These are phyloP conservation scores for Coemansia sp. DNA, from an alignment of 192 early-diverging fungal genomes.

Conservation along the genomic window DNA sequence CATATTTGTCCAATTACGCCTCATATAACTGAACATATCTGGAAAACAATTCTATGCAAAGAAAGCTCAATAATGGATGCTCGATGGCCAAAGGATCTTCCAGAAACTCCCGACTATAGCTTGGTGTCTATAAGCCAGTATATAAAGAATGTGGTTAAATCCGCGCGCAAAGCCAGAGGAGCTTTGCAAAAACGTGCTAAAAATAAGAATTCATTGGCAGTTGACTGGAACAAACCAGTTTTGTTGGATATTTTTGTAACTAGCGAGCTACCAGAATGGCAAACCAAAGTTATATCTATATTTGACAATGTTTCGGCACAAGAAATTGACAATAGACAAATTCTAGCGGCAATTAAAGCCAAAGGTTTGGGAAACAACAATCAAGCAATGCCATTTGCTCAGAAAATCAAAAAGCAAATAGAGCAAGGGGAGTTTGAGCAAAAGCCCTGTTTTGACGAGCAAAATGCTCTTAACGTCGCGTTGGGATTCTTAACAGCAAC, in stretches of 20 bases:
- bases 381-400: constrained; percentile 94
- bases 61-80: constrained; percentile 66
- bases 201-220: constrained; percentile 66
- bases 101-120: constrained; percentile 62
- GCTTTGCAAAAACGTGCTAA: constrained; percentile 60
- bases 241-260: constrained; percentile 79
- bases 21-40: constrained; percentile 93
- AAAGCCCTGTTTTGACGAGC: constrained; percentile 76
- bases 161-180: constrained; percentile 77
- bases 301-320: constrained; percentile 56
- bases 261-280: constrained; percentile 88
- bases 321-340: constrained; percentile 72
- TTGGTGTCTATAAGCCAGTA: constrained; percentile 78
- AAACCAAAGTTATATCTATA: constrained; percentile 66
- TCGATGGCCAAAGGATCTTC: constrained; percentile 59
- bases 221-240: constrained; percentile 64
- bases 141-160: constrained; percentile 68
- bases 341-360: constrained; percentile 62
- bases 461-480: constrained; percentile 57
- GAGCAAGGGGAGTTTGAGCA: constrained; percentile 73
- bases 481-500: constrained; percentile 57
- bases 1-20: constrained; percentile 85
- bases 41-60: constrained; percentile 77
- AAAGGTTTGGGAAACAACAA: constrained; percentile 89
- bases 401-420: constrained; percentile 84